Percentiles rank a stretch among this genome's conserved stretches.
Conservation (phyloP, 2,329 filamentous ascomycete genomes). For the Hypomyces perniciosus region DNA sequence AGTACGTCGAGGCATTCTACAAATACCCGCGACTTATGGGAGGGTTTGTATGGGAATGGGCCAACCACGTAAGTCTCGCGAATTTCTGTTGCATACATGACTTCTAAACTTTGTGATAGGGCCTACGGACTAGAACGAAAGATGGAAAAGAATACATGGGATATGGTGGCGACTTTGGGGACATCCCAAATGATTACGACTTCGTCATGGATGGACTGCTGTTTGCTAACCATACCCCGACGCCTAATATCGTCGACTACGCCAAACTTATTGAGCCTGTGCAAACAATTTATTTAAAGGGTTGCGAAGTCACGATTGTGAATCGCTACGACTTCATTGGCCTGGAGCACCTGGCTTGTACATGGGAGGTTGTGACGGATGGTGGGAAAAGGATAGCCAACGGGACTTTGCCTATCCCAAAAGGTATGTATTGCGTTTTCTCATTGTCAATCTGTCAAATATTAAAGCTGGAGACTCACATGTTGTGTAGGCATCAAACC, state of each 20-base stretch:
- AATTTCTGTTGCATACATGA: not conserved
- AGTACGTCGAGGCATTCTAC: slow-evolving; percentile 62
- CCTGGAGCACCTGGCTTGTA: slow-evolving; percentile 44
- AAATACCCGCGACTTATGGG: slow-evolving; percentile 47
- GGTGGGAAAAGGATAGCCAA: slow-evolving; percentile 25
- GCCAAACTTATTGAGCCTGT: slow-evolving; percentile 56
- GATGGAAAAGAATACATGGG: slow-evolving; percentile 45
- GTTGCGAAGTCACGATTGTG: slow-evolving; percentile 38
- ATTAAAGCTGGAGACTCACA: no score
- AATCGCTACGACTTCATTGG: slow-evolving; percentile 51
- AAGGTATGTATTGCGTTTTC: slow-evolving; percentile 23
- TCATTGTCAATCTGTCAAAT: no score
- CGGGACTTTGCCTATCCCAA: slow-evolving; percentile 35
- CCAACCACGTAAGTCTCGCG: slow-evolving; percentile 38
- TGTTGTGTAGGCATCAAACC: slow-evolving; percentile 34
- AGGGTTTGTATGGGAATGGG: slow-evolving; percentile 62
- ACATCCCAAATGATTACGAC: slow-evolving; percentile 52
- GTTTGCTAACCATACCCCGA: slow-evolving; percentile 42
- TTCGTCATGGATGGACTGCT: slow-evolving; percentile 53
- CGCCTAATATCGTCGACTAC: slow-evolving; percentile 47
- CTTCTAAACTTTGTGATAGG: slow-evolving; percentile 6
- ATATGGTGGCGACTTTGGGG: slow-evolving; percentile 58
- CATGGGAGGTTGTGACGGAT: slow-evolving; percentile 37
- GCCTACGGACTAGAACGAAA: slow-evolving; percentile 38
- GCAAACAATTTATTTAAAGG: slow-evolving; percentile 40